Evolutionary conservation across 2,329 filamentous ascomycete genomes (phyloP), one percentile per base, ranked within the genome.

Genomic region (Apiospora pterosperma): DNA sequence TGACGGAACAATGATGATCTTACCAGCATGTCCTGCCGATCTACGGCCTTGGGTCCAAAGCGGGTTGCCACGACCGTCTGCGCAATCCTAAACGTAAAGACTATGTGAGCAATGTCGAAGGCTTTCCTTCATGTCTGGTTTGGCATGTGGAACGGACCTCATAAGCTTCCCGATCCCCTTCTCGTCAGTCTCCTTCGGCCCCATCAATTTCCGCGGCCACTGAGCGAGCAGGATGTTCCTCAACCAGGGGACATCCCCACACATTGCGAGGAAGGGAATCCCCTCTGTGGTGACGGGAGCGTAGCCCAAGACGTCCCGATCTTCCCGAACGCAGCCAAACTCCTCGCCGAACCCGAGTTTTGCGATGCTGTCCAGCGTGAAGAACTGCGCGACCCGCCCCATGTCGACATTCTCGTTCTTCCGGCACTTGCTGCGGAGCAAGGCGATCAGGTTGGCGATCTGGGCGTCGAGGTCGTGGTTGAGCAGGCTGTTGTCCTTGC

Each of bases 281-380:
- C 64, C 36, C 5, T 64, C 59, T 1, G 67, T 59, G 5, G 70
- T 60, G 6, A 64, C 60, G 28, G 63, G 62, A 25, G 67, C 66
- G 48, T 70, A 72, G 19, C 65, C 64, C 42, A 70, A 65, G 0
- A 67, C 39, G 36, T 76, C 73, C 1, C 64, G 62, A 41, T 74
- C 71, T 0, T 65, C 65, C 12, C 66, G 61, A 0, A 75, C 25
- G 41, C 67, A 73, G 4, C 73, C 73, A 36, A 75, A 70, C 2
- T 67, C 64, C 31, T 72, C 59, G 19, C 73, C 72, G n/a, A 71
- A 70, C 1, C 71, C 65, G 19, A 75, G 60, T 5, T 67, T 66
- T 11, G 70, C 69, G 62, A 76, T 70, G 16, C 70, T 69, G 64
- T 75, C 74, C 11, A 76, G 41, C 34, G 68, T 68, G 61, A 69